Evolutionary conservation across 441 rosid species (phyloP).

Genomic region (Pelargonium cotyledonis): DNA sequence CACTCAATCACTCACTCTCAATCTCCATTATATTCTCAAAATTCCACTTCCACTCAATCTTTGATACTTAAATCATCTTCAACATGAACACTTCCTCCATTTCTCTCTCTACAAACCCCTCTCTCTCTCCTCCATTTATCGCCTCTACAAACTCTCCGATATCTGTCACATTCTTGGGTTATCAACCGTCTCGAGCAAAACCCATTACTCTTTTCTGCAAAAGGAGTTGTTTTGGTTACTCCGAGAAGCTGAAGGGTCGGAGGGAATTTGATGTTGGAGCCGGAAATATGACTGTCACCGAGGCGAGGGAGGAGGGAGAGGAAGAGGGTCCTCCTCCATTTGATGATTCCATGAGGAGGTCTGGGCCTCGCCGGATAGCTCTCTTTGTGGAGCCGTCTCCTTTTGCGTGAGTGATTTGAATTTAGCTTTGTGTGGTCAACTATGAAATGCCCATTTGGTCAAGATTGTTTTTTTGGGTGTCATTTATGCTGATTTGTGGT

Average conservation of each 20-base stretch:
- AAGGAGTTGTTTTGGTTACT: conserved; percentile 1
- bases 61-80: not conserved
- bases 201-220: conserved; percentile 36
- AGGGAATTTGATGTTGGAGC: conserved; percentile 24
- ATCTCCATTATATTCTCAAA: no score
- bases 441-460: conserved; percentile 7
- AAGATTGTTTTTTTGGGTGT: not conserved
- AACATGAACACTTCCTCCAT: conserved; percentile 32
- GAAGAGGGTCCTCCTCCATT: conserved; percentile 42
- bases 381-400: conserved; percentile 98
- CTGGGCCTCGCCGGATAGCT: conserved; percentile 78
- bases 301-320: conserved; percentile 38
- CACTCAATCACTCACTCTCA: not conserved
- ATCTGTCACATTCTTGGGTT: conserved; percentile 23
- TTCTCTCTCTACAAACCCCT: conserved; percentile 19
- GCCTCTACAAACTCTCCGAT: conserved; percentile 21
- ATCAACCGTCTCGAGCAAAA: conserved; percentile 17
- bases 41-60: not conserved
- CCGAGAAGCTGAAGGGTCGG: not conserved
- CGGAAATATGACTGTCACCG: conserved; percentile 44
- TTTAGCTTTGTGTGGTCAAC: not conserved
- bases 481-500: not conserved
- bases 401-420: conserved; percentile 58
- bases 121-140: conserved; percentile 13
- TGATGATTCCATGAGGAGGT: conserved; percentile 45